Evolutionary conservation across 164 flowering plant genomes (phyloP), one percentile per base, ranked within the genome.

Genomic region (Vitis cinerea): DNA sequence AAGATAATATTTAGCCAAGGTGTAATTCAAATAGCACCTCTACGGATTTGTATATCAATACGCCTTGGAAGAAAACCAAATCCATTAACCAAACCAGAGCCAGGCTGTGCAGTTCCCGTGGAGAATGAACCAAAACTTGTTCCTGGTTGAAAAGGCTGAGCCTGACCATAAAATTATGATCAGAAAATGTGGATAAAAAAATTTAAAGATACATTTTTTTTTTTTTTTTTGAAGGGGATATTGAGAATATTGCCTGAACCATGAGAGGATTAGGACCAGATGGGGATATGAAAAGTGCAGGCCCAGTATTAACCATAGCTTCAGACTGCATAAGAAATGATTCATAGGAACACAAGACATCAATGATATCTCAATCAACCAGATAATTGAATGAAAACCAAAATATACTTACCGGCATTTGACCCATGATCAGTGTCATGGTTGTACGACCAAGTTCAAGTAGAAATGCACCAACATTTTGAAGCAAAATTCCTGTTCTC

Each of bases 361-460:
- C 1, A 52, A 13, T 51, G 47, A 47, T 58, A 76, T 14, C 23
- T 58, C 23, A 31, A 1, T 53, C 15, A 3, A 62, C 30, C 13
- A 4, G 30, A 37, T 4, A 37, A 37, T 37, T 37, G 44, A 37
- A 37, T 37, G 44, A 37, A 54, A 67, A 70, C 16, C 11, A 52
- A 50, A 61, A 64, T 37, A 27, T 71, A 77, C 93, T 1, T 78
- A 92, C 97, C 58, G 97, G 89, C 63, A 85, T 77, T 67, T 78
- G 86, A 59, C 98, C 98, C 80, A 90, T 76, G 74, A 90, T 83
- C 69, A 90, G 31, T 44, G 95, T 92, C 95, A 87, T 90, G 56
- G 79, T 86, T 73, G 97, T 79, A 15, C 97, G 94, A 61, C 97
- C 99, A 72, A 94, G 90, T 79, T 92, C 99, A 64, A 92, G 95